phyloP scores from a whole-genome alignment of 1,139 yeast species.

The Suhomyces bolitotheri region DNA sequence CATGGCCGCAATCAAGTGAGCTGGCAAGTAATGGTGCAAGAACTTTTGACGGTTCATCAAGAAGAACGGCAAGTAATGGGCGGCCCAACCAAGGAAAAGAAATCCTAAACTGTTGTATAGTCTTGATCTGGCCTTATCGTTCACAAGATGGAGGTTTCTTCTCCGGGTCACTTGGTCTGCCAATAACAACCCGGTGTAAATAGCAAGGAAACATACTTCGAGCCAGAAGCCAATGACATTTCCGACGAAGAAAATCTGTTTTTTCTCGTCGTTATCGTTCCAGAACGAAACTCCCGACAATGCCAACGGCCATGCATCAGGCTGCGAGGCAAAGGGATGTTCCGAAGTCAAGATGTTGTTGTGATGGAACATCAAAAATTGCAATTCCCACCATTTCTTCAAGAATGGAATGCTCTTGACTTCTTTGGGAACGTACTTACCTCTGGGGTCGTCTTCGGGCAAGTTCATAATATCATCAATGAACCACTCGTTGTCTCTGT shows the following conservation, averaged over 20 bases:
- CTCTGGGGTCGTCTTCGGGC: slow-evolving; percentile 56
- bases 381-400: slow-evolving; percentile 87
- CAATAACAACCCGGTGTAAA: slow-evolving; percentile 58
- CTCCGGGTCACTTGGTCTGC: slow-evolving; percentile 81
- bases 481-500: slow-evolving; percentile 69
- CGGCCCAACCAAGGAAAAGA: slow-evolving; percentile 82
- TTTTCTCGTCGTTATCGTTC: slow-evolving; percentile 65
- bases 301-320: slow-evolving; percentile 92
- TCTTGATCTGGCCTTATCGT: slow-evolving; percentile 65
- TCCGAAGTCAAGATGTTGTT: slow-evolving; percentile 83
- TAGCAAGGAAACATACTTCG: slow-evolving; percentile 66
- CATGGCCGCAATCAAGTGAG: slow-evolving; percentile 86
- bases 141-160: slow-evolving; percentile 63
- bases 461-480: slow-evolving; percentile 73
- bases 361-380: slow-evolving; percentile 84
- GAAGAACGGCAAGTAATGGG: slow-evolving; percentile 89
- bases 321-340: slow-evolving; percentile 96
- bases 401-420: slow-evolving; percentile 68
- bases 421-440: slow-evolving; percentile 55
- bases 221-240: slow-evolving; percentile 93
- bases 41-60: slow-evolving; percentile 92
- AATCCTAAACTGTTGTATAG: slow-evolving; percentile 82
- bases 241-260: slow-evolving; percentile 87
- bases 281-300: slow-evolving; percentile 94
- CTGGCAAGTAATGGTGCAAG: slow-evolving; percentile 94